Percentiles rank a stretch among this genome's conserved stretches.
These are phyloP conservation scores for Nyssa sinensis DNA, from an alignment of 148 eudicot genomes.

Conservation along the genomic window DNA sequence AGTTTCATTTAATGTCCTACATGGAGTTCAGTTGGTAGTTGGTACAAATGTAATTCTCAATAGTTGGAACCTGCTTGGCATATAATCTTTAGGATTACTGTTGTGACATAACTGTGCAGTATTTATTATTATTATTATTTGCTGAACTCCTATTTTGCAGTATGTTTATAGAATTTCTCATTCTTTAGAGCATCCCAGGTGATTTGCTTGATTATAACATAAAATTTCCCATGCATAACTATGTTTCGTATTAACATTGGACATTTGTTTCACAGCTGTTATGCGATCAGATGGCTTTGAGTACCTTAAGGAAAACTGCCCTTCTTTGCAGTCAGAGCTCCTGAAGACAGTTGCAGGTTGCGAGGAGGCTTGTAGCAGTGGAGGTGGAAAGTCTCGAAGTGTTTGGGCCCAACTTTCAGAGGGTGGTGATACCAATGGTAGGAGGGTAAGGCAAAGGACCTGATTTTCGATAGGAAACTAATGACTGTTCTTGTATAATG, in stretches of 20 bases:
- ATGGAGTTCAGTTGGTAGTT: too few relatives aligned
- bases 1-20: neutral
- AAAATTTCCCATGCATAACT: neutral
- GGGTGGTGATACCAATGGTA: constrained; percentile 62
- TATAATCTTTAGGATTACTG: neutral
- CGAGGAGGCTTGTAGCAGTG: constrained; percentile 76
- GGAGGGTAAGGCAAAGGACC: constrained; percentile 80
- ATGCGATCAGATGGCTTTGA: constrained; percentile 81
- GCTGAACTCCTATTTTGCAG: neutral
- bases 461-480: constrained; percentile 29
- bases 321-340: constrained; percentile 71
- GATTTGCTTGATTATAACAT: neutral
- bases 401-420: constrained; percentile 76
- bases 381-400: constrained; percentile 73
- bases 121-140: too few relatives aligned
- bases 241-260: neutral
- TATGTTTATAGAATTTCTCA: neutral
- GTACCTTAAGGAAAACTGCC: constrained; percentile 66
- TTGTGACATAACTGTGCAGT: too few relatives aligned
- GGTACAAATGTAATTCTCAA: neutral
- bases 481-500: constrained; percentile 18
- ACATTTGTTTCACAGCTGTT: constrained; percentile 48
- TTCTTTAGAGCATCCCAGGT: neutral
- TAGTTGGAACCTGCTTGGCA: neutral
- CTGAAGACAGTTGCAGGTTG: constrained; percentile 80